phyloP scores from a whole-genome alignment of 768 basidiomycete genomes.

The Glaciozyma martinii region DNA sequence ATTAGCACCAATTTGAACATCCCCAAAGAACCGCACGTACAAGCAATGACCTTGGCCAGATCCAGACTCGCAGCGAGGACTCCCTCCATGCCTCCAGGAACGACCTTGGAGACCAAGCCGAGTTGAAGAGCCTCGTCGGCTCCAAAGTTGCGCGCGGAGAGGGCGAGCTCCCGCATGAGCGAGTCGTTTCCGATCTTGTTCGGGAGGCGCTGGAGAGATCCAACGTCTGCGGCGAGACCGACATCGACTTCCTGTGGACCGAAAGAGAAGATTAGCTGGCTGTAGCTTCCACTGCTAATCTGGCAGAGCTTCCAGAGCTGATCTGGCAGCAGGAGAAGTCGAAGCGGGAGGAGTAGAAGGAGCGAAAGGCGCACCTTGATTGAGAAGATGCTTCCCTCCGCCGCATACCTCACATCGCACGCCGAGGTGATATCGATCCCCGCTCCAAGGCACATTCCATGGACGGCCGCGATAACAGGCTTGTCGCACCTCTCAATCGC shows the following conservation, averaged over 20 bases:
- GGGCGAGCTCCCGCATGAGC: slow-evolving; percentile 62
- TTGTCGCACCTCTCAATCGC: slow-evolving; percentile 59
- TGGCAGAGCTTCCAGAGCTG: too few relatives aligned
- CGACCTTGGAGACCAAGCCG: slow-evolving; percentile 65
- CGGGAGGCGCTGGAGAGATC: slow-evolving; percentile 70
- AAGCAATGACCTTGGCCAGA: slow-evolving; percentile 56
- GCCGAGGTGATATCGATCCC: slow-evolving; percentile 63
- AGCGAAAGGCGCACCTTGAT: slow-evolving; percentile 59
- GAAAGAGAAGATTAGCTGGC: too few relatives aligned
- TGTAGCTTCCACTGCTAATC: too few relatives aligned
- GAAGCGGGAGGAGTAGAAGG: too few relatives aligned
- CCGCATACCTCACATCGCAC: slow-evolving; percentile 71
- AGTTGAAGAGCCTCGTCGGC: slow-evolving; percentile 57
- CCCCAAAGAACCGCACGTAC: slow-evolving; percentile 1
- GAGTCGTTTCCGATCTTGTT: slow-evolving; percentile 68
- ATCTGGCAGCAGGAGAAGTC: too few relatives aligned
- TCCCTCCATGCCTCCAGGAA: slow-evolving; percentile 56
- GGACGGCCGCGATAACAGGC: slow-evolving; percentile 74
- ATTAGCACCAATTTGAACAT: not conserved
- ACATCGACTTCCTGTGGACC: slow-evolving; percentile 72
- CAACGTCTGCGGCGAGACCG: slow-evolving; percentile 79
- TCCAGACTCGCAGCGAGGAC: slow-evolving; percentile 60
- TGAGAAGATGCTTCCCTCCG: slow-evolving; percentile 54
- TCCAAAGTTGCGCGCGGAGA: slow-evolving; percentile 63
- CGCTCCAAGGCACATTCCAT: slow-evolving; percentile 66